These are phyloP conservation scores for Rhamnella rubrinervis DNA, from an alignment of 331 rosid species.

Conservation along the genomic window DNA sequence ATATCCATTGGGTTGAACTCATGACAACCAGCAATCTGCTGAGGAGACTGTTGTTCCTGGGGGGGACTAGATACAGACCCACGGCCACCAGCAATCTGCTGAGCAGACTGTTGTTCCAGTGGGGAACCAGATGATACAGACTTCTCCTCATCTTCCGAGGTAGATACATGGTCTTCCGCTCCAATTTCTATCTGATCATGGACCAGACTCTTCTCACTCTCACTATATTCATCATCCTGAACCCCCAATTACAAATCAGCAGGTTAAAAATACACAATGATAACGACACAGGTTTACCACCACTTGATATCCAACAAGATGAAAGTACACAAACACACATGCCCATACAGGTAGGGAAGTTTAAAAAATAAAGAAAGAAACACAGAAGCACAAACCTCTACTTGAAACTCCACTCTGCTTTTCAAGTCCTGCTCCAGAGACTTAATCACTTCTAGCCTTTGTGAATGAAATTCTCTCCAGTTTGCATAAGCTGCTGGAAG, in stretches of 20 bases:
- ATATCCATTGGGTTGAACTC: slow-evolving; percentile 28
- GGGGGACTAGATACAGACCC: slow-evolving; percentile 23
- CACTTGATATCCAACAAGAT: slow-evolving; percentile 16
- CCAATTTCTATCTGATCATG: slow-evolving; percentile 32
- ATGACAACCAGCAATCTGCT: slow-evolving; percentile 23
- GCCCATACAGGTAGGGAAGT: not conserved
- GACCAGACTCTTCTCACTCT: slow-evolving; percentile 23
- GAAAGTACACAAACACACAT: slow-evolving; percentile 1
- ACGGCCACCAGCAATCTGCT: slow-evolving; percentile 23
- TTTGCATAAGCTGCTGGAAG: slow-evolving; percentile 61
- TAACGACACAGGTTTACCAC: not conserved
- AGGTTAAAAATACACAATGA: slow-evolving; percentile 25
- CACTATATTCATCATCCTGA: slow-evolving; percentile 42
- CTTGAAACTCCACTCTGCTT: slow-evolving; percentile 28
- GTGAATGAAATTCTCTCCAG: slow-evolving; percentile 50
- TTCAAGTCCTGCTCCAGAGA: slow-evolving; percentile 59
- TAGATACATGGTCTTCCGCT: slow-evolving; percentile 7
- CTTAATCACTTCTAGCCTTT: slow-evolving; percentile 38
- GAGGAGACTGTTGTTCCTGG: slow-evolving; percentile 32
- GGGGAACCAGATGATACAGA: slow-evolving; percentile 24
- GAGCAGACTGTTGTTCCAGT: slow-evolving; percentile 31
- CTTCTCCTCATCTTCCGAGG: slow-evolving; percentile 8
- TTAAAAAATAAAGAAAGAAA: not conserved
- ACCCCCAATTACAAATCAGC: slow-evolving; percentile 31
- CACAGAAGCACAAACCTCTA: slow-evolving; percentile 46